A percentile compares a stretch with the other conserved stretches of the same genome.
Evolutionary conservation across 2,329 filamentous ascomycete genomes (phyloP).

Genomic region (Colletotrichum caudatum): DNA sequence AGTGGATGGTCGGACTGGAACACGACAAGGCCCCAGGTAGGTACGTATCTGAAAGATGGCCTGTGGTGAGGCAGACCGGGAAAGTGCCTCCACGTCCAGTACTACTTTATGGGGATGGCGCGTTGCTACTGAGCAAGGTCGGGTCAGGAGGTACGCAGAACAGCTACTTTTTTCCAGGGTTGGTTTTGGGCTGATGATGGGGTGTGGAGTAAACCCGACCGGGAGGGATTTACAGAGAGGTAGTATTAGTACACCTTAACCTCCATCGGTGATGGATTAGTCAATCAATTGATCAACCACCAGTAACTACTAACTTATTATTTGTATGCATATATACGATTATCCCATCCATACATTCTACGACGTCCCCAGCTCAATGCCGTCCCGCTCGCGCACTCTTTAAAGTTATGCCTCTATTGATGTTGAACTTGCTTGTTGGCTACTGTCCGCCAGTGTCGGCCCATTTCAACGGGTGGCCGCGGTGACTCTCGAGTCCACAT

Average conservation of each 20-base stretch:
- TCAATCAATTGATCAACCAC: neutral
- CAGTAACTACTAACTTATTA: no score
- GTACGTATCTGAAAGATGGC: conserved; percentile 3
- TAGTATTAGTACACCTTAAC: neutral
- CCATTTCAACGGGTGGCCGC: neutral
- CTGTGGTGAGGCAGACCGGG: conserved; percentile 27
- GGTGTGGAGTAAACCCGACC: conserved; percentile 35
- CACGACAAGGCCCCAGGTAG: neutral
- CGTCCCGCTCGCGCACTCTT: neutral
- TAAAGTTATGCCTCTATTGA: neutral
- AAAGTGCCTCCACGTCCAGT: conserved; percentile 7
- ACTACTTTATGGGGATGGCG: conserved; percentile 2
- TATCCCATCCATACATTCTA: no score
- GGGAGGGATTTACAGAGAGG: neutral
- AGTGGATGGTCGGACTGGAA: conserved; percentile 32
- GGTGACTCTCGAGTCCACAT: conserved; percentile 1
- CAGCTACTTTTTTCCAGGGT: conserved; percentile 9
- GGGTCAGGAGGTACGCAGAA: conserved; percentile 1
- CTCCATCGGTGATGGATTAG: neutral
- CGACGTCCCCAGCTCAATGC: neutral
- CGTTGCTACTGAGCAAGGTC: neutral
- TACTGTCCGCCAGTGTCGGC: neutral
- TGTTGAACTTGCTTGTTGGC: neutral
- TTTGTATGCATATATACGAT: no score
- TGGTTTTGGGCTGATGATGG: conserved; percentile 22